Evolutionary conservation across 768 basidiomycete species (phyloP), one percentile per base, ranked within the genome.

Genomic region (Gautieria morchelliformis): DNA sequence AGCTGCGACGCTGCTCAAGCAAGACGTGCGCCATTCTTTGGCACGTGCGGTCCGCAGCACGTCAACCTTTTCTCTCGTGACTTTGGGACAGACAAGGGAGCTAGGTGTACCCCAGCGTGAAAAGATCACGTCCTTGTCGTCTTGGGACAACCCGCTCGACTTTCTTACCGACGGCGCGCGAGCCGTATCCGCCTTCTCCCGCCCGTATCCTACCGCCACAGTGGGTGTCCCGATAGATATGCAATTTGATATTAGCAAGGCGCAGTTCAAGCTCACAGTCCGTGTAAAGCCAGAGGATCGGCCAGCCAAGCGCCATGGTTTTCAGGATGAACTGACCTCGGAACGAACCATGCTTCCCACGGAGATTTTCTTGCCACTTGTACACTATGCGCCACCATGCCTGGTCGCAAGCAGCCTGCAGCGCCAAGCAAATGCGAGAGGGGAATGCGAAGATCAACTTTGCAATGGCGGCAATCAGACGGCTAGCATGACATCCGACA

Each of bases 361-460:
- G 19, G 96, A 96, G 75, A 84, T 98, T 20, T 99, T 80, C 67
- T 68, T 98, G 1, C 96, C 96, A 5, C 75, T 92, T 50, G 84
- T 95, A 19, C 96, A 99, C 67, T 99, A 84, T 67, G 89, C 86
- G 3, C 75, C 77, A 59, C 70, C 74, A 20, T 58, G 19, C 47
- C 66, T 66, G 39, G 66, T 70, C 32, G 62, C 66, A 20, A 62
- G 64, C 37, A 39, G 63, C 8, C 52, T 53, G 45, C 59, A 37
- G 27, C 45, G 40, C 9, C 59, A 51, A 45, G 57, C 5, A 57
- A 45, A 47, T 40, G 46, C 6, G 11, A 22, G 12, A 11, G 56
- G 35, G 17, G 56, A 57, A 12, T 35, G 35, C 20, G 46, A 56
- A 7, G 53, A 39, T 11, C 51, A 55, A 1, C 4, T 32, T 19